phyloP scores from a whole-genome alignment of 176 grass and related monocot species.

The Poa pratensis region DNA sequence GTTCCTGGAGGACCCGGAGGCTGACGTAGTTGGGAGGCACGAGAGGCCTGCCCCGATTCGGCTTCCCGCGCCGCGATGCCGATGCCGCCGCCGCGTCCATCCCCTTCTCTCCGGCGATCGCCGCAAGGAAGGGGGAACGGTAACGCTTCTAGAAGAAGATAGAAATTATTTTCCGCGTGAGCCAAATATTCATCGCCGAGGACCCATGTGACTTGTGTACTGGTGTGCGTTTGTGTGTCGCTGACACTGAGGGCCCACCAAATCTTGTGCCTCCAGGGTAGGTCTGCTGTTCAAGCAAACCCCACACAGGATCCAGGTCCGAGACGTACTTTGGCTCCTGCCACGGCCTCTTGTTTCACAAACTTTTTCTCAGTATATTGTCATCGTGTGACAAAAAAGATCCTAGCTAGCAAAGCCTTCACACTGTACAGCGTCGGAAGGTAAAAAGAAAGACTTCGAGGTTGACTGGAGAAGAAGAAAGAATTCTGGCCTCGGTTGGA shows the following conservation, averaged over 20 bases:
- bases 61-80: conserved; percentile 5
- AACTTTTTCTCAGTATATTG: too few relatives aligned
- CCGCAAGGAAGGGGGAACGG: background rate
- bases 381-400: too few relatives aligned
- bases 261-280: background rate
- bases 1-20: conserved; percentile 50
- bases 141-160: background rate
- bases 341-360: too few relatives aligned
- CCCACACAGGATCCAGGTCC: background rate
- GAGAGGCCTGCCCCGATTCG: conserved; percentile 28
- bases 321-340: too few relatives aligned
- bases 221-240: background rate
- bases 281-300: background rate
- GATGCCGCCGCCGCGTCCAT: conserved; percentile 40
- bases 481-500: too few relatives aligned
- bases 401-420: too few relatives aligned
- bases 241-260: background rate
- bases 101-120: conserved; percentile 31
- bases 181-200: background rate
- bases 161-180: background rate
- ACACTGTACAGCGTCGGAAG: too few relatives aligned
- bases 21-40: conserved; percentile 62
- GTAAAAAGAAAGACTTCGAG: too few relatives aligned
- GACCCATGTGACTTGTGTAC: background rate
- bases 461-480: too few relatives aligned